Base-by-base conservation (phyloP, 2,329 filamentous ascomycete genomes). In the Dothiorella sarmentorum region DNA sequence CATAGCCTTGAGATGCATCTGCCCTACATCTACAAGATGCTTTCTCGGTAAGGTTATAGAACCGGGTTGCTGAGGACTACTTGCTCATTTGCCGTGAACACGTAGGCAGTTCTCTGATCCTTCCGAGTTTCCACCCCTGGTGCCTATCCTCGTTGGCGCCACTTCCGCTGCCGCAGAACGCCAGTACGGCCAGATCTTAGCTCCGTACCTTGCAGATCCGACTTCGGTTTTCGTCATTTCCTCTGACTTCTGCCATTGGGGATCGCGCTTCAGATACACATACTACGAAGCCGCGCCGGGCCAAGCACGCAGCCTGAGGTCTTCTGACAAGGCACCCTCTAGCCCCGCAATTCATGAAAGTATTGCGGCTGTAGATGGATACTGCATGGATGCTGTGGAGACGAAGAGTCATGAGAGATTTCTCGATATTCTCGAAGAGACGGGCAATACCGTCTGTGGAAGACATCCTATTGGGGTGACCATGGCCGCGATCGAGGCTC, bases 211-310 rank as follows among this genome's bases (percentile, higher is more conserved):
- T 6, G 78, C 80, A 31, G 88, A 96, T 65, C 83, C 87, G 0
- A 77, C 81, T 11, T 95, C 90, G 61, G 85, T 87, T 1, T 97
- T 97, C 70, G 82, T 99, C 61, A 82, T 97, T 63, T 94, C 89
- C 71, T 96, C 91, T 1, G 94, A 99, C 72, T 99, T 99, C 72
- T 97, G 93, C 63, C 94, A 99, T 73, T 99, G 94, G 94, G 94
- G 94, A 10, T 66, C 79, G 0, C 82, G 90, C 49, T 99, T 97
- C 73, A 78, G 82, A 58, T 99, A 97, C 73, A 90, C 86, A 26
- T 88, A 88, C 60, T 96, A 97, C 71, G 81, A 85, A 29, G 76
- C 83, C 61, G 67, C 78, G 22, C 64, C 72, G 68, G 61, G 73
- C 76, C 68, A 78, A 63, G 63, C 66, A 4, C 63, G 56, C 2